Base-by-base conservation (phyloP, 306 rosid species). In the Sesbania bispinosa region DNA sequence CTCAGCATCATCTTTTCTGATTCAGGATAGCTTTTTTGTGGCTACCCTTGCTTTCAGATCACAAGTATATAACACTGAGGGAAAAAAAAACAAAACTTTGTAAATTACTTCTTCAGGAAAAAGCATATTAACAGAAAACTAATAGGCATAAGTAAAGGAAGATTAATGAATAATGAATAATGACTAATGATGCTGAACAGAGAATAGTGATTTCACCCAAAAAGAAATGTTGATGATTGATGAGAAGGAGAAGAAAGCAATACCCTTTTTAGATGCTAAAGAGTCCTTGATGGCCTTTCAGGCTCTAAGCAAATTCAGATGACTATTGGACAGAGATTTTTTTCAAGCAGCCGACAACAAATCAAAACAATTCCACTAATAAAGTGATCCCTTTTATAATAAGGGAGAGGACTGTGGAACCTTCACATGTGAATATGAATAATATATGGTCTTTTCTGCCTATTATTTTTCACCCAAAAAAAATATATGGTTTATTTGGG, bases 1-100 rank as follows among this genome's bases (percentile, higher is more conserved):
- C 90, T 88, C 5, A 94, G 90, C 80, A 94, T 2, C 99, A 94
- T 91, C 36, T 4, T 59, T 81, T 30, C 58, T 30, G 43, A 58
- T 65, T 52, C 6, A 55, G 3, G 73, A 67, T 74, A 67, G 5
- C 21, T 41, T 67, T 19, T 74, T 1, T 80, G 67, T 53, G 69
- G 35, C 10, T 75, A 33, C 15, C 52, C 60, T 60, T 58, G 48
- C 32, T 39, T 41, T 54, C 51, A 18, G 7, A 21, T 13, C 3
- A 8, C 4, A 7, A 46, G 4, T 64, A 52, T 5, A 19, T 7
- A 33, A 20, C 62, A 57, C 67, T 42, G 26, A 65, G 0, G 33
- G 59, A 59, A 32, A 43, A 42, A 0, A 5, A 26, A 14, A 24
- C 6, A 18, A 24, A 78, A 58, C 7, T 15, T n/a, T 43, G 20